A percentile compares a stretch with the other conserved stretches of the same genome.
phyloP scores from a whole-genome alignment of 2,329 filamentous ascomycete genomes.

The Exophiala alcalophila region DNA sequence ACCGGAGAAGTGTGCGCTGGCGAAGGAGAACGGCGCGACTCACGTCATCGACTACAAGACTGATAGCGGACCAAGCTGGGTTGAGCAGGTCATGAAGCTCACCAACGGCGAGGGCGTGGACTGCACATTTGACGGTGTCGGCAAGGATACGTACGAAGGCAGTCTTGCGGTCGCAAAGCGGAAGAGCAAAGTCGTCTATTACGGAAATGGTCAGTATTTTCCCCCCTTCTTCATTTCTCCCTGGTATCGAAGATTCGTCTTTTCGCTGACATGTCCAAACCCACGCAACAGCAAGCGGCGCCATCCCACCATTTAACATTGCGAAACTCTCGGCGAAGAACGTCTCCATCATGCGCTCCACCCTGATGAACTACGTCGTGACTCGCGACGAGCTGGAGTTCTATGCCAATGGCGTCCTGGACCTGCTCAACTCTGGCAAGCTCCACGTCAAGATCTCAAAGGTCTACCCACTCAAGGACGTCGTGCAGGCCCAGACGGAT shows the following conservation, averaged over 20 bases:
- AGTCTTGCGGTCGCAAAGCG: conserved; percentile 69
- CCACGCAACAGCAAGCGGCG: conserved; percentile 47
- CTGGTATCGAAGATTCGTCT: too few relatives aligned
- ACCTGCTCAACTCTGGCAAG: conserved; percentile 65
- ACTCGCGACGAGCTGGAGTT: conserved; percentile 67
- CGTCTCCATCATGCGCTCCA: conserved; percentile 70
- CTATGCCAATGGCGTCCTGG: conserved; percentile 71
- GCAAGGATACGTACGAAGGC: conserved; percentile 77
- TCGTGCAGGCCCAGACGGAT: conserved; percentile 70
- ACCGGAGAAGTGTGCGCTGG: conserved; percentile 67
- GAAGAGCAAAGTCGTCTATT: conserved; percentile 75
- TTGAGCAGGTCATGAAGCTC: conserved; percentile 80
- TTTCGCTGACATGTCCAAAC: background rate
- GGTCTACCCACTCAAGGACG: conserved; percentile 71
- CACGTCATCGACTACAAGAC: conserved; percentile 76
- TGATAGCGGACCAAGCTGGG: conserved; percentile 69
- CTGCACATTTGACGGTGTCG: conserved; percentile 75
- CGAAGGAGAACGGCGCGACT: conserved; percentile 67
- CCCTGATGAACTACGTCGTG: conserved; percentile 66
- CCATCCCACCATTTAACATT: conserved; percentile 67
- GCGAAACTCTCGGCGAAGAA: conserved; percentile 68
- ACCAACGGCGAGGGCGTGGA: conserved; percentile 70
- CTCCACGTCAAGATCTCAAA: conserved; percentile 73
- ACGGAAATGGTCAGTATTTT: conserved; percentile 59
- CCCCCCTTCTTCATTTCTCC: background rate